Conservation (phyloP, 192 early-diverging fungal genomes). For the Coemansia sp. region DNA sequence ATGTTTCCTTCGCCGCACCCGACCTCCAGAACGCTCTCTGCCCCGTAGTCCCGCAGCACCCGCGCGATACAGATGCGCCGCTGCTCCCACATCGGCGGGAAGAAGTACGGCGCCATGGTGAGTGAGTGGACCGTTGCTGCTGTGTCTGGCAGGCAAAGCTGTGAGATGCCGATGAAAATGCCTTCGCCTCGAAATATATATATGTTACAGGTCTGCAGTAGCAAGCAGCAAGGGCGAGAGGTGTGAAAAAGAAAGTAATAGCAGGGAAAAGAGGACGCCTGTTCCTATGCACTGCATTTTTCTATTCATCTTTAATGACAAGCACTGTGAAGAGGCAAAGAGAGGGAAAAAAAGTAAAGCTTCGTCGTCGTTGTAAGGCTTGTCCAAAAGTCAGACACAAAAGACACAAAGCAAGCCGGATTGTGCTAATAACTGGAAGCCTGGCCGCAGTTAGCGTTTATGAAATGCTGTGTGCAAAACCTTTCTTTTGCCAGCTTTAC, state of each 20-base stretch:
- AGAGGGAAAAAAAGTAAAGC: background rate
- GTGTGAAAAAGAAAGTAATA: background rate
- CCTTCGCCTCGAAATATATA: too few species aligned
- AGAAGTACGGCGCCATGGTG: constrained; percentile 39
- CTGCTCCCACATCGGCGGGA: constrained; percentile 83
- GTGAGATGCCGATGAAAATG: too few species aligned
- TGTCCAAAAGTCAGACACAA: background rate
- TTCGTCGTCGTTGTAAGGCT: too few species aligned
- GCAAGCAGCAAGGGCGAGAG: too few species aligned
- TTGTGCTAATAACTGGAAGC: too few species aligned
- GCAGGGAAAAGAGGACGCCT: background rate
- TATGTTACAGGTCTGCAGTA: too few species aligned
- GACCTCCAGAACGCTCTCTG: constrained; percentile 70
- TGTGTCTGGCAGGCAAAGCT: too few species aligned
- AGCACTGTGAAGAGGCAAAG: background rate
- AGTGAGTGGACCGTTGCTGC: too few species aligned
- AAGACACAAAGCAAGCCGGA: too few species aligned
- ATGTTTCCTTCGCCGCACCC: constrained; percentile 86
- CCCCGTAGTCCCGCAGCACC: constrained; percentile 54
- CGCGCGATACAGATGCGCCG: constrained; percentile 64
- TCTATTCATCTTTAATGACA: too few species aligned
- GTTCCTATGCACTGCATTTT: too few species aligned
- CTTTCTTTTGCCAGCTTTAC: background rate
- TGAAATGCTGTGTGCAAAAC: background rate
- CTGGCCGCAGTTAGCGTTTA: background rate